Conservation (phyloP, 495 filamentous ascomycete genomes). For the Filosporella fistucella region DNA sequence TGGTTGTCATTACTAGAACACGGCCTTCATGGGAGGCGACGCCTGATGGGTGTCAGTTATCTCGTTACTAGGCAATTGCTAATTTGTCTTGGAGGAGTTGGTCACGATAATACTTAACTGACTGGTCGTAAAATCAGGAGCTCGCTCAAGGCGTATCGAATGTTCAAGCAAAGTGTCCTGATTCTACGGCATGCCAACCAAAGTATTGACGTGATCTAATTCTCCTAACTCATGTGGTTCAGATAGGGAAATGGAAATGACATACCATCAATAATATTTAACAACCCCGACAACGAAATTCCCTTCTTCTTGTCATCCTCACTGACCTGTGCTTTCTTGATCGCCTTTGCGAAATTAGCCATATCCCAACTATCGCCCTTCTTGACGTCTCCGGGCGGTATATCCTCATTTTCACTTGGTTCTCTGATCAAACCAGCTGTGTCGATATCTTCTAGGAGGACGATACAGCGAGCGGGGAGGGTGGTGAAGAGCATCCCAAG, state of each 20-base stretch:
- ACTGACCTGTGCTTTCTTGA: conserved; percentile 27
- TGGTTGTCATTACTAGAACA: conserved; percentile 82
- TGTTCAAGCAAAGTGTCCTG: too few species aligned
- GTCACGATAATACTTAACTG: too few species aligned
- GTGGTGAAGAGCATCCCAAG: conserved; percentile 62
- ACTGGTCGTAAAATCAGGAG: too few species aligned
- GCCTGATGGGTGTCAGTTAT: conserved; percentile 7
- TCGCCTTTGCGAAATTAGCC: conserved; percentile 14
- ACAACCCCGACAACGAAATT: conserved; percentile 69
- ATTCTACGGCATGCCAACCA: too few species aligned
- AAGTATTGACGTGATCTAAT: too few species aligned
- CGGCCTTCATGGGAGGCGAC: conserved; percentile 78
- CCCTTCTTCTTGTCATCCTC: conserved; percentile 29
- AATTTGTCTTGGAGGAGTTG: too few species aligned
- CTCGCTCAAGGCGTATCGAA: too few species aligned
- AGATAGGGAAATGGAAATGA: not conserved
- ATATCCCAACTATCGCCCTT: conserved; percentile 19
- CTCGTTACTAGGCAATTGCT: not conserved
- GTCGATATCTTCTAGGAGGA: conserved; percentile 71
- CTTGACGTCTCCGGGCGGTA: not conserved
- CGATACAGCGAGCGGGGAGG: conserved; percentile 59
- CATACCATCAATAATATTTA: conserved; percentile 77
- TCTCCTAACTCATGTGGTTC: too few species aligned
- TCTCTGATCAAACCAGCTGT: conserved; percentile 57
- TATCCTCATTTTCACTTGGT: conserved; percentile 24